Conservation (phyloP, 2,329 filamentous ascomycete species). For the Neurospora sp. region DNA sequence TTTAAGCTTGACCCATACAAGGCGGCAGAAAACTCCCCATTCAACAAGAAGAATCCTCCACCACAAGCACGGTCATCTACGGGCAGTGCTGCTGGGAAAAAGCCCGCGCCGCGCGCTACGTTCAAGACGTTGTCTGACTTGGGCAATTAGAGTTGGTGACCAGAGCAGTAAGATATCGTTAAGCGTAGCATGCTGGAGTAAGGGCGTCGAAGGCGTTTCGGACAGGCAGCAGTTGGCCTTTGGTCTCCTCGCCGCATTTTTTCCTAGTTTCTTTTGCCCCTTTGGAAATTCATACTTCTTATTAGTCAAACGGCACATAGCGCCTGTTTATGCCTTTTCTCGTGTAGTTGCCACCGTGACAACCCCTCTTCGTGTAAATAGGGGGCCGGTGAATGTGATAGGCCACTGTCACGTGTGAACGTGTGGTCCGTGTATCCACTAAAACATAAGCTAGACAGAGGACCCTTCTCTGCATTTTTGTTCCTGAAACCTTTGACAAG, state of each 20-base stretch:
- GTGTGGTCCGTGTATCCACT: background rate
- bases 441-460: background rate
- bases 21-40: constrained; percentile 47
- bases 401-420: background rate
- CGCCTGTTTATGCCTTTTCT: background rate
- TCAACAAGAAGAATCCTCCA: constrained; percentile 40
- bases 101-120: constrained; percentile 24
- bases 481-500: background rate
- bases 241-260: background rate
- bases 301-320: background rate
- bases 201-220: background rate
- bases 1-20: constrained; percentile 50
- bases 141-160: constrained; percentile 2
- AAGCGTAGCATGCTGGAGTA: background rate
- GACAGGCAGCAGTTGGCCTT: background rate
- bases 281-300: background rate
- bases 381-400: background rate
- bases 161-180: background rate
- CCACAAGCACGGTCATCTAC: constrained; percentile 7
- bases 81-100: constrained; percentile 10
- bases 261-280: background rate
- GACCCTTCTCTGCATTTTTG: background rate
- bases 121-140: constrained; percentile 48
- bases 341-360: background rate
- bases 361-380: background rate